phyloP scores from a whole-genome alignment of 306 rosid genomes.

The Acacia crassicarpa region DNA sequence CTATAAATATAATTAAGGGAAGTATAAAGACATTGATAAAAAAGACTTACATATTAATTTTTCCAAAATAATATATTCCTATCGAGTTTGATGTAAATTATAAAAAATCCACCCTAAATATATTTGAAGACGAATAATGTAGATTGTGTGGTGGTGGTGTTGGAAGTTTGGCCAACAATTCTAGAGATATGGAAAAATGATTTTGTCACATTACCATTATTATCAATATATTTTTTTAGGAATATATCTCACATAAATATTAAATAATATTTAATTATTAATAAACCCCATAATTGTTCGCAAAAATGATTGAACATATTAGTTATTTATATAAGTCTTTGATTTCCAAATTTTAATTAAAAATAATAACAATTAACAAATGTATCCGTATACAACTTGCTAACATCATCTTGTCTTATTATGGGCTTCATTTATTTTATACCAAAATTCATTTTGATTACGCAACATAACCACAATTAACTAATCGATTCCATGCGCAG shows the following conservation, averaged over 20 bases:
- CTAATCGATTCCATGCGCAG: not conserved
- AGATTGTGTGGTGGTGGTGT: not conserved
- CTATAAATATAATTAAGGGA: no score
- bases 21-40: no score
- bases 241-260: not conserved
- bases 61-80: no score
- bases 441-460: not conserved
- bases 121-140: not conserved
- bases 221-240: not conserved
- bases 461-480: not conserved
- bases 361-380: not conserved
- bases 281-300: not conserved
- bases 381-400: not conserved
- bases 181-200: not conserved
- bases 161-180: conserved; percentile 9
- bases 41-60: no score
- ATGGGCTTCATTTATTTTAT: not conserved
- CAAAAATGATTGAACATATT: not conserved
- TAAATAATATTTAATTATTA: not conserved
- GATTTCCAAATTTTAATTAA: not conserved
- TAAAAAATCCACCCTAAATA: not conserved
- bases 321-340: not conserved
- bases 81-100: no score
- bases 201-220: not conserved
- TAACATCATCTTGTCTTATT: conserved; percentile 4